Evolutionary conservation across 2,329 filamentous ascomycete genomes (phyloP), one percentile per base, ranked within the genome.

Genomic region (Sarocladium strictum): DNA sequence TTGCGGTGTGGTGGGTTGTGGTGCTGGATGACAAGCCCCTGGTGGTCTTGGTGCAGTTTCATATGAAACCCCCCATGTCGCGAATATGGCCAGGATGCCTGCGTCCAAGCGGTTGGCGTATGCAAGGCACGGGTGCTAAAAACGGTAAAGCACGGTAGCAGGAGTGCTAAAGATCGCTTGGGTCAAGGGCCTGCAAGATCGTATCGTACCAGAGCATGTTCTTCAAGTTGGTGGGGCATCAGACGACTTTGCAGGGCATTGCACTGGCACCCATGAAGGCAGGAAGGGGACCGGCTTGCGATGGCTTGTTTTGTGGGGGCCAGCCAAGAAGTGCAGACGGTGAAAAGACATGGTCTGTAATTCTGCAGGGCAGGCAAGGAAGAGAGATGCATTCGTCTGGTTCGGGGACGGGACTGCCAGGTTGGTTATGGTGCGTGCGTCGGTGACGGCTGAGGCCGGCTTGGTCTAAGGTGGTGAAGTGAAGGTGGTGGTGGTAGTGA

Each of bases 61-160:
- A 71, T 63, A 59, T 74, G 75, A 77, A 76, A 77, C 73, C 62
- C 61, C 64, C 68, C 62, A 64, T 63, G 75, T 78, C 68, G 68
- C 71, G 75, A 61, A 55, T 53, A 53, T 19, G 51, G 23, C 51
- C 56, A 56, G 50, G 55, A 29, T 32, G 3, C 6, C 6, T 15
- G 47, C 27, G 15, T n/a, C n/a, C 7, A 49, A 32, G 26, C 17
- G 4, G 43, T 12, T 49, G 23, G 43, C 19, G 3, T 51, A 23
- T 27, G 24, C 24, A 47, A n/a, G 43, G 43, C 21, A 47, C n/a
- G 24, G 24, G 3, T 29, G 12, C 14, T 27, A 23, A 3, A 19
- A 47, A n/a, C n/a, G n/a, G n/a, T n/a, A 47, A 26, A 12, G 9
- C 17, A 24, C 40, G 10, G 21, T 9, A 43, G 40, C 6, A 23